A percentile compares a stretch with the other conserved stretches of the same genome.
phyloP scores from a whole-genome alignment of 2,329 filamentous ascomycete genomes.

The Tolypocladium capitatum region DNA sequence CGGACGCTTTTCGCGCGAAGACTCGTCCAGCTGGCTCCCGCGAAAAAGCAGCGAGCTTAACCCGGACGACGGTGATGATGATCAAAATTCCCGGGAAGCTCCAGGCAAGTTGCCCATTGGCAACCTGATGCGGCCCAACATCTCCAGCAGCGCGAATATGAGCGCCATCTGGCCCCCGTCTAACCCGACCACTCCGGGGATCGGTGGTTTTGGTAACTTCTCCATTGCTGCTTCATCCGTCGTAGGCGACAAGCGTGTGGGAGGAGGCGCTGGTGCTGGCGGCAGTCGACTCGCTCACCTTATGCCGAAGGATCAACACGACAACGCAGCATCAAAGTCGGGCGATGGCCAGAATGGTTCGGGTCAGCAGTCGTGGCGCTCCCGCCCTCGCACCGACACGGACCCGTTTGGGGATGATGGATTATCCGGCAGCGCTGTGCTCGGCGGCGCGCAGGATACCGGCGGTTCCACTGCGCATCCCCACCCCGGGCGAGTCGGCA shows the following conservation, averaged over 20 bases:
- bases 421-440: constrained; percentile 54
- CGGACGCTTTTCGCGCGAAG: constrained; percentile 49
- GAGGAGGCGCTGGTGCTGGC: constrained; percentile 56
- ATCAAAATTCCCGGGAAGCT: constrained; percentile 15
- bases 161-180: constrained; percentile 30
- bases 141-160: constrained; percentile 32
- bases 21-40: constrained; percentile 43
- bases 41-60: constrained; percentile 42
- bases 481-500: constrained; percentile 21
- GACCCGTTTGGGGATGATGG: constrained; percentile 62
- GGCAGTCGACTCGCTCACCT: constrained; percentile 80
- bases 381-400: constrained; percentile 55
- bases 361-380: constrained; percentile 37
- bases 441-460: constrained; percentile 63
- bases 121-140: constrained; percentile 40
- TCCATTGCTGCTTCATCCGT: constrained; percentile 47
- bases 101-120: constrained; percentile 26
- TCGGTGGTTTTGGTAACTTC: constrained; percentile 83
- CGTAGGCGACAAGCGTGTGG: constrained; percentile 61
- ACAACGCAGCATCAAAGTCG: constrained; percentile 42
- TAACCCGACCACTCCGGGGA: constrained; percentile 48
- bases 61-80: constrained; percentile 35
- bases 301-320: constrained; percentile 63
- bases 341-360: constrained; percentile 33
- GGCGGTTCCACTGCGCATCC: constrained; percentile 13